These are phyloP conservation scores for Dentiscutata heterogama DNA, from an alignment of 371 early-diverging fungal species.

Conservation along the genomic window DNA sequence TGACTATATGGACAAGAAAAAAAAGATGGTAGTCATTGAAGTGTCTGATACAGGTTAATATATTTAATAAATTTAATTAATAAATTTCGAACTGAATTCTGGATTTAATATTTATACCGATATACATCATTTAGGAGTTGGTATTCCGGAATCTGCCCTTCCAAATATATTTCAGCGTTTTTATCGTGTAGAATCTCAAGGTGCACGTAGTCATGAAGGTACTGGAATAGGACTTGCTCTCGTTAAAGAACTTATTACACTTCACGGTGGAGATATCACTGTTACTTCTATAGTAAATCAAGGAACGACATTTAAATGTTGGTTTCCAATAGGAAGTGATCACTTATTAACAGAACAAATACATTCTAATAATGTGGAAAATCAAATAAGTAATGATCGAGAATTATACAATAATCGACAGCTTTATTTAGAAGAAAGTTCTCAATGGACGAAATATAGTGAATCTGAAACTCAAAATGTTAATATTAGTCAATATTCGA, in stretches of 20 bases:
- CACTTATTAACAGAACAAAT: conserved; percentile 44
- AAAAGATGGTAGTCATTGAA: conserved; percentile 49
- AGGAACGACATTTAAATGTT: conserved; percentile 55
- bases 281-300: conserved; percentile 50
- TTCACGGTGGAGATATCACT: conserved; percentile 56
- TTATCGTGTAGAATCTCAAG: conserved; percentile 55
- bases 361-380: too few species aligned
- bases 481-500: too few species aligned
- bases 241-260: conserved; percentile 57
- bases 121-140: conserved; percentile 47
- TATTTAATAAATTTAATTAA: neutral
- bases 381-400: neutral
- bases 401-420: conserved; percentile 12
- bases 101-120: too few species aligned
- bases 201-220: conserved; percentile 58
- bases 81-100: too few species aligned
- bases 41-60: conserved; percentile 46
- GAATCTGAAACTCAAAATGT: neutral
- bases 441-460: conserved; percentile 38
- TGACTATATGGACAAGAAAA: conserved; percentile 43
- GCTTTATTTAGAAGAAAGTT: conserved; percentile 34
- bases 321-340: conserved; percentile 52
- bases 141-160: conserved; percentile 53
- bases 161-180: conserved; percentile 56
- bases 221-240: conserved; percentile 60